Percentiles rank a stretch among this genome's conserved stretches.
Evolutionary conservation across 805 yeast genomes (phyloP).

Genomic region (Tetrapisispora namnaoensis): DNA sequence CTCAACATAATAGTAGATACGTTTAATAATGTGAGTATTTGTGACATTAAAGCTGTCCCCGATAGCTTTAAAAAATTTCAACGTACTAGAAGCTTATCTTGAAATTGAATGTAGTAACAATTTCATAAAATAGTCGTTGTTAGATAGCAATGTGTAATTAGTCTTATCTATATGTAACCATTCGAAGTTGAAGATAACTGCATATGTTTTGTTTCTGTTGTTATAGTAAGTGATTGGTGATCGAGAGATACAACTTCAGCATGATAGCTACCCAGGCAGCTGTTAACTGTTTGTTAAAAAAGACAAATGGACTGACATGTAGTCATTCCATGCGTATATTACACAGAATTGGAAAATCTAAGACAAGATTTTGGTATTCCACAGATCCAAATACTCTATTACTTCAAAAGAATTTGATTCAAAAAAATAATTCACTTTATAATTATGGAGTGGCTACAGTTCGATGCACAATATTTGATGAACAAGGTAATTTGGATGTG

Average conservation of each 20-base stretch:
- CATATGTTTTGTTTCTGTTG: background rate
- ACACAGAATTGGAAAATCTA: background rate
- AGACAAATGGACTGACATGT: background rate
- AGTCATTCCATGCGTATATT: background rate
- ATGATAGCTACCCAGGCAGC: background rate
- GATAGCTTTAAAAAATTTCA: no score
- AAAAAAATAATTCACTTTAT: constrained; percentile 27
- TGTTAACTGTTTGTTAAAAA: background rate
- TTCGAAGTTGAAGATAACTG: no score
- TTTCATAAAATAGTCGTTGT: no score
- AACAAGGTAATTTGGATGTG: constrained; percentile 54
- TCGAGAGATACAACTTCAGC: background rate
- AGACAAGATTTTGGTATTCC: background rate
- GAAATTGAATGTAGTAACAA: no score
- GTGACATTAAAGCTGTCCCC: no score
- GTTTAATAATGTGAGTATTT: no score
- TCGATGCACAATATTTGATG: constrained; percentile 75
- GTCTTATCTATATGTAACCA: no score
- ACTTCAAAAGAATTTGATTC: constrained; percentile 32
- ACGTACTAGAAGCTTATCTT: no score
- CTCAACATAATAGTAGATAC: no score
- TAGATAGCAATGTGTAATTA: no score
- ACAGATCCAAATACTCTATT: constrained; percentile 21
- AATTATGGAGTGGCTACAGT: constrained; percentile 35
- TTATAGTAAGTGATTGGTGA: background rate